Percentiles rank a stretch among this genome's conserved stretches.
These are phyloP conservation scores for Tricholoma furcatifolium DNA, from an alignment of 768 basidiomycete genomes.

Conservation along the genomic window DNA sequence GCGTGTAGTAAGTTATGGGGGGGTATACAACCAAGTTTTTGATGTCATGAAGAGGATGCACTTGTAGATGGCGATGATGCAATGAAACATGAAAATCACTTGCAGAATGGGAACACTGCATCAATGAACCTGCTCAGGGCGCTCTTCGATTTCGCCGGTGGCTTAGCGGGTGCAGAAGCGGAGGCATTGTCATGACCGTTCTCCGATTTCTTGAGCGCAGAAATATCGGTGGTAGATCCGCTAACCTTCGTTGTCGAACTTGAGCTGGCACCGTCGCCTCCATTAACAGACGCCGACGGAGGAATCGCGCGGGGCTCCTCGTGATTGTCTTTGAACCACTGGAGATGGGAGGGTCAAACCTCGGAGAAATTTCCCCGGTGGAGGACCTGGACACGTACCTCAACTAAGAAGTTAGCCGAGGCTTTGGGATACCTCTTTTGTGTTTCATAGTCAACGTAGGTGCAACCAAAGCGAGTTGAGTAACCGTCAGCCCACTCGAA, in stretches of 20 bases:
- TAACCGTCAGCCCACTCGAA: slow-evolving; percentile 81
- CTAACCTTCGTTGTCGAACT: background rate
- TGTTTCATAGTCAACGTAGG: slow-evolving; percentile 69
- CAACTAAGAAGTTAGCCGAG: slow-evolving; percentile 53
- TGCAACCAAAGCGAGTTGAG: slow-evolving; percentile 65
- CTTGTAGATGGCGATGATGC: background rate
- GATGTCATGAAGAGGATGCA: background rate
- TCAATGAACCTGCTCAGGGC: background rate
- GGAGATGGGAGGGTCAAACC: background rate
- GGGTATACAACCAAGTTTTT: background rate
- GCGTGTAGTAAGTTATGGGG: background rate
- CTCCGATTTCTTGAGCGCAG: background rate
- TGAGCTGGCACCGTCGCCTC: background rate
- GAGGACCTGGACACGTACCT: slow-evolving; percentile 34
- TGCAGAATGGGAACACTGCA: slow-evolving; percentile 7
- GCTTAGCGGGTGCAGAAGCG: background rate
- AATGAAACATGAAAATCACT: background rate
- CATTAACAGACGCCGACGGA: background rate
- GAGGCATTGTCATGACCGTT: background rate
- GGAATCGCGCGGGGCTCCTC: slow-evolving; percentile 5
- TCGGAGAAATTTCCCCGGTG: background rate
- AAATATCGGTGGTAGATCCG: background rate
- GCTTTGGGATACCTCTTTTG: slow-evolving; percentile 67
- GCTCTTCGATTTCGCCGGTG: background rate
- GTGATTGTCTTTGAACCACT: slow-evolving; percentile 40